A percentile compares a stretch with the other conserved stretches of the same genome.
Evolutionary conservation across 306 rosid genomes (phyloP).

Genomic region (Prunus armeniaca): DNA sequence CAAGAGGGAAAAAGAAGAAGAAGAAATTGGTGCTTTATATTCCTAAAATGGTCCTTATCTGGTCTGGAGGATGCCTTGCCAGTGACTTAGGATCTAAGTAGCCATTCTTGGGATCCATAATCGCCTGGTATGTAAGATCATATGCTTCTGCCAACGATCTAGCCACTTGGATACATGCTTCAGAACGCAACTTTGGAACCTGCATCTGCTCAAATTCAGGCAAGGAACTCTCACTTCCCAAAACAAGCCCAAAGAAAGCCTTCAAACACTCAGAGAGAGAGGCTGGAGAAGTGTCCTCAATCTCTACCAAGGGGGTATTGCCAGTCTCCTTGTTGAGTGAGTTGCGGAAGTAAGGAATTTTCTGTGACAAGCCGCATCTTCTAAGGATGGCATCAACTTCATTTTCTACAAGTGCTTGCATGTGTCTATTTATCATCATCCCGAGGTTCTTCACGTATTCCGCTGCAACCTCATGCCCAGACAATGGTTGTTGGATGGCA

Average conservation of each 20-base stretch:
- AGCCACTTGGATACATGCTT: conserved; percentile 80
- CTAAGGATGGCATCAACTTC: conserved; percentile 74
- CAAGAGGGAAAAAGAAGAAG: conserved; percentile 10
- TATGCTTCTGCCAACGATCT: conserved; percentile 73
- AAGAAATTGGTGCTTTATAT: conserved; percentile 43
- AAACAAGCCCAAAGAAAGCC: conserved; percentile 75
- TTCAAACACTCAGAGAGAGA: conserved; percentile 71
- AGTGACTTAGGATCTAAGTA: conserved; percentile 81
- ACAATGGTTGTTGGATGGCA: conserved; percentile 82
- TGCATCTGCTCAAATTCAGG: conserved; percentile 96
- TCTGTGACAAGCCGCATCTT: conserved; percentile 70
- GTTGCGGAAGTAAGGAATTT: conserved; percentile 58
- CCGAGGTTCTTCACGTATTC: conserved; percentile 79
- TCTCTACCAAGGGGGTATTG: conserved; percentile 66
- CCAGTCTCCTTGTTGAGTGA: conserved; percentile 38
- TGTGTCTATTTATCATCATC: conserved; percentile 65
- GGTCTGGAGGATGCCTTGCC: conserved; percentile 99
- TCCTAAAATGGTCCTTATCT: conserved; percentile 95
- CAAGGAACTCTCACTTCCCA: conserved; percentile 85
- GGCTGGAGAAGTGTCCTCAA: conserved; percentile 63
- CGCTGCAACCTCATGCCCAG: conserved; percentile 69
- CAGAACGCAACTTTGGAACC: conserved; percentile 87
- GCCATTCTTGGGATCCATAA: conserved; percentile 84
- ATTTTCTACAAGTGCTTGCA: conserved; percentile 64
- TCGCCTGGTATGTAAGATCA: conserved; percentile 70